phyloP scores from a whole-genome alignment of 495 filamentous ascomycete genomes.

The Cercophora samala region DNA sequence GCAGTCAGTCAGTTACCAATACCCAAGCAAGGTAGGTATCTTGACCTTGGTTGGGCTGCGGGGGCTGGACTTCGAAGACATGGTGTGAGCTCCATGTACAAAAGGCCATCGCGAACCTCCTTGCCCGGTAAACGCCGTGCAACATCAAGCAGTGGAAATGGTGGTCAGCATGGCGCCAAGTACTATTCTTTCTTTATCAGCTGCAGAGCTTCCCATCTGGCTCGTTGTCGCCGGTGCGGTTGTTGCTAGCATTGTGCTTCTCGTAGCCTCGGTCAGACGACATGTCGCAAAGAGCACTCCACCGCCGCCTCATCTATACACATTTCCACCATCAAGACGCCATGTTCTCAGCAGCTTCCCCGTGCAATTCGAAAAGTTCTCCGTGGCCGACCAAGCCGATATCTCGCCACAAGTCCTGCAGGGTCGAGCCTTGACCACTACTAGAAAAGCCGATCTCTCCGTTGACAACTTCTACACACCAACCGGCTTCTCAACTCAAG shows the following conservation, averaged over 20 bases:
- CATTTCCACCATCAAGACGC: slow-evolving; percentile 35
- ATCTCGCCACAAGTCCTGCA: slow-evolving; percentile 16
- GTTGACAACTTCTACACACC: slow-evolving; percentile 24
- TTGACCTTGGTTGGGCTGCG: not conserved
- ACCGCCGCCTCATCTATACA: slow-evolving; percentile 16
- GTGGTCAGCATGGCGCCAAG: not conserved
- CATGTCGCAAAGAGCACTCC: not conserved
- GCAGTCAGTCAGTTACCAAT: too few species aligned
- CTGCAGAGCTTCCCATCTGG: not conserved
- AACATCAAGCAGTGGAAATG: not conserved
- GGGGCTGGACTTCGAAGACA: not conserved
- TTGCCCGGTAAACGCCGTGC: not conserved
- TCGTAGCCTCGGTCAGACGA: not conserved
- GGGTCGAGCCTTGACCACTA: slow-evolving; percentile 19
- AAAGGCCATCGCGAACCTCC: not conserved
- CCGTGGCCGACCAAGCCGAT: not conserved
- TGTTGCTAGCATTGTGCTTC: not conserved
- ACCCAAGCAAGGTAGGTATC: too few species aligned
- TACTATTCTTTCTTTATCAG: not conserved
- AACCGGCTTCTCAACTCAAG: slow-evolving; percentile 57
- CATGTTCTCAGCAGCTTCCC: slow-evolving; percentile 38
- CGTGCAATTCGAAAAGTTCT: slow-evolving; percentile 19
- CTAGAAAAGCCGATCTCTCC: slow-evolving; percentile 12
- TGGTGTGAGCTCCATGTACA: not conserved
- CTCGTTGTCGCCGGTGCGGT: not conserved